These are phyloP conservation scores for Strigomonas galati DNA, from an alignment of 208 protist genomes.

Conservation along the genomic window DNA sequence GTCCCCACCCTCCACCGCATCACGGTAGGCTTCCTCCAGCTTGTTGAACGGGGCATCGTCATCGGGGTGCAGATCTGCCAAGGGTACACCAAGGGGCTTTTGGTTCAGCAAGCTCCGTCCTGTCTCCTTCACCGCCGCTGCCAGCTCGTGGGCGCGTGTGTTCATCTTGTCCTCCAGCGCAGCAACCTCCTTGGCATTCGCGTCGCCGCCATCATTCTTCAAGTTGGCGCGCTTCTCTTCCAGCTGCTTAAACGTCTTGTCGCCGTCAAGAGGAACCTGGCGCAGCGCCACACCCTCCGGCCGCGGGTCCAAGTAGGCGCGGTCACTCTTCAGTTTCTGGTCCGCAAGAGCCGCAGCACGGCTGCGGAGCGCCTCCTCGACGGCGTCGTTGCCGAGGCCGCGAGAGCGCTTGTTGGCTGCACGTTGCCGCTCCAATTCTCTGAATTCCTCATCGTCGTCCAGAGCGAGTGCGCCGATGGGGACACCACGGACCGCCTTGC, in stretches of 20 bases:
- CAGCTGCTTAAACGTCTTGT: conserved; percentile 40
- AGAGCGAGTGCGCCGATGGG: conserved; percentile 41
- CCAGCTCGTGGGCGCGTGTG: conserved; percentile 44
- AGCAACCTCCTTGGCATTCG: conserved; percentile 22
- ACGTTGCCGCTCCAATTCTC: conserved; percentile 24
- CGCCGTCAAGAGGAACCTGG: conserved; percentile 46
- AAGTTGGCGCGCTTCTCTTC: conserved; percentile 51
- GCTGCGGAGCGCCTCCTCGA: conserved; percentile 40
- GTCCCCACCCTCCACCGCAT: conserved; percentile 29
- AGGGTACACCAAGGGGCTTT: conserved; percentile 43
- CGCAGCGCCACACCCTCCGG: conserved; percentile 53
- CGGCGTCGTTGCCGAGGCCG: conserved; percentile 10
- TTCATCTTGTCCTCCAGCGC: conserved; percentile 59
- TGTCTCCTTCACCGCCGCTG: conserved; percentile 34
- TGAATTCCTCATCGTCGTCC: conserved; percentile 50
- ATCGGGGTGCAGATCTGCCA: conserved; percentile 49
- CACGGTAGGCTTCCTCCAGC: conserved; percentile 41
- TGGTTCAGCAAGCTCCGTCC: conserved; percentile 45
- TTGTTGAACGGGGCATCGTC: conserved; percentile 38
- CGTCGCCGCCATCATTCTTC: conserved; percentile 2
- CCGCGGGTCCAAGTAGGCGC: conserved; percentile 39
- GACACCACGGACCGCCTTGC: conserved; percentile 39
- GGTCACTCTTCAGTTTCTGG: conserved; percentile 34
- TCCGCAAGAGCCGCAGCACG: conserved; percentile 42
- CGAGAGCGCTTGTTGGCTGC: conserved; percentile 19